Base-by-base conservation (phyloP, 1,284 basidiomycete species). In the Coniferiporia sulphurascens region DNA sequence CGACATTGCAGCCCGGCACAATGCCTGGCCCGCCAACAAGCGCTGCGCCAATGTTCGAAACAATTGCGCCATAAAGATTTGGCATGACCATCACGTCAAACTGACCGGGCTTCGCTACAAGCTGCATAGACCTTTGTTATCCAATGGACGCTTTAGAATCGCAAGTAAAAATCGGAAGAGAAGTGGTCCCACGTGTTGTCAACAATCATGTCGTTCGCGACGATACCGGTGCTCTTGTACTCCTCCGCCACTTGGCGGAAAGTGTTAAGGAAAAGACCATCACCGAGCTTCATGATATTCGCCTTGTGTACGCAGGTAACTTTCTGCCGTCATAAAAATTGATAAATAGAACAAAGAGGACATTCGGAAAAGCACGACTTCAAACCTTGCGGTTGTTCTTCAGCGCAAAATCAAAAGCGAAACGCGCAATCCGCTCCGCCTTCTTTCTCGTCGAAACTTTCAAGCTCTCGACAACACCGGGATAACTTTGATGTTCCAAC, bases 81-180 rank as follows among this genome's bases (percentile, higher is more conserved):
- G 93, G 94, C 94, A 97, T 97, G 71, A 98, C 95, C 95, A 99
- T 97, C 63, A 98, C 96, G 72, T 98, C 96, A 70, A 98, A 99
- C 75, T 99, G 97, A 68, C 84, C 82, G 34, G 96, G 96, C 68
- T 88, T 91, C 49, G 93, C 91, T 64, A 98, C 96, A 65, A 99
- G 89, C 77, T 99, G 96, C 96, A 99, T 98, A 55, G 95, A 96
- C 59, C 90, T 93, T 66, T 17, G 45, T 19, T 12, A 21, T 12
- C 17, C 52, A 50, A 56, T 41, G 56, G 34, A 44, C 22, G 48
- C 41, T 52, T 5, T 27, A 57, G 32, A 56, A 27, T 53, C 45
- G 46, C 17, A 1, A 46, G 35, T 2, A 46, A 55, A 41, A 13
- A 36, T 9, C 10, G 13, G 41, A 43, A n/a, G 45, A 6, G 2